A percentile compares a stretch with the other conserved stretches of the same genome.
Evolutionary conservation across 1,284 basidiomycete genomes (phyloP).

Genomic region (Sporisorium iseilematis-ciliati): DNA sequence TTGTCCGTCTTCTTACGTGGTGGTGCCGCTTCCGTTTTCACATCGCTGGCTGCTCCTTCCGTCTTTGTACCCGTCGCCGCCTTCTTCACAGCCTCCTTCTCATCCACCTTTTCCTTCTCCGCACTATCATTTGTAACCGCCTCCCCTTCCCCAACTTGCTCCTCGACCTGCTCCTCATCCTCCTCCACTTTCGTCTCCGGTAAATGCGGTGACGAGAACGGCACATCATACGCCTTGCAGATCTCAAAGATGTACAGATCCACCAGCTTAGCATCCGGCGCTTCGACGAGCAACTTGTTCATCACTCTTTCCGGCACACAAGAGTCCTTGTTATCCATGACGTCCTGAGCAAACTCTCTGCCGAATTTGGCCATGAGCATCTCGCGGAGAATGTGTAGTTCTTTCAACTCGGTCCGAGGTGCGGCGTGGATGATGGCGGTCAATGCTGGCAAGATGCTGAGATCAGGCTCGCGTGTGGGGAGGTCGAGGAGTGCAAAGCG

Average conservation of each 20-base stretch:
- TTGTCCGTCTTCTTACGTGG: slow-evolving; percentile 31
- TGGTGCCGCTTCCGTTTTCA: slow-evolving; percentile 18
- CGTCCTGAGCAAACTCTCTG: slow-evolving; percentile 81
- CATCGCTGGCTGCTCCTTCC: slow-evolving; percentile 17
- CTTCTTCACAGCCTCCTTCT: slow-evolving; percentile 6
- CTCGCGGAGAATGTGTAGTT: slow-evolving; percentile 89
- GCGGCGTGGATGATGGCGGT: slow-evolving; percentile 88
- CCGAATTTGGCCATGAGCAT: slow-evolving; percentile 94
- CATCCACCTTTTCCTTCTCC: slow-evolving; percentile 6
- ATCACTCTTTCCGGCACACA: slow-evolving; percentile 83
- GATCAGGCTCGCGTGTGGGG: slow-evolving; percentile 83
- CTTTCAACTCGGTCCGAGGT: slow-evolving; percentile 79
- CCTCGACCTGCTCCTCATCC: slow-evolving; percentile 8
- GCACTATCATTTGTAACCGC: slow-evolving; percentile 5
- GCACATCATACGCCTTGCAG: slow-evolving; percentile 63
- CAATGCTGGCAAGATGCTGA: slow-evolving; percentile 79
- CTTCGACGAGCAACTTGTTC: slow-evolving; percentile 78
- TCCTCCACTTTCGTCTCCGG: slow-evolving; percentile 36
- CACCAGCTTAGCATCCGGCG: slow-evolving; percentile 81
- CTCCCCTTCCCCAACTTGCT: slow-evolving; percentile 9
- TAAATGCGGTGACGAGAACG: slow-evolving; percentile 42
- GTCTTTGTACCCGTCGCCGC: background rate
- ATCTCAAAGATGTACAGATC: slow-evolving; percentile 73
- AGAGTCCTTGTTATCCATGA: slow-evolving; percentile 84
- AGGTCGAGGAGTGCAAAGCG: slow-evolving; percentile 91